Percentiles rank a stretch among this genome's conserved stretches.
These are phyloP conservation scores for Lasiodiplodia citricola DNA, from an alignment of 2,329 filamentous ascomycete genomes.

Conservation along the genomic window DNA sequence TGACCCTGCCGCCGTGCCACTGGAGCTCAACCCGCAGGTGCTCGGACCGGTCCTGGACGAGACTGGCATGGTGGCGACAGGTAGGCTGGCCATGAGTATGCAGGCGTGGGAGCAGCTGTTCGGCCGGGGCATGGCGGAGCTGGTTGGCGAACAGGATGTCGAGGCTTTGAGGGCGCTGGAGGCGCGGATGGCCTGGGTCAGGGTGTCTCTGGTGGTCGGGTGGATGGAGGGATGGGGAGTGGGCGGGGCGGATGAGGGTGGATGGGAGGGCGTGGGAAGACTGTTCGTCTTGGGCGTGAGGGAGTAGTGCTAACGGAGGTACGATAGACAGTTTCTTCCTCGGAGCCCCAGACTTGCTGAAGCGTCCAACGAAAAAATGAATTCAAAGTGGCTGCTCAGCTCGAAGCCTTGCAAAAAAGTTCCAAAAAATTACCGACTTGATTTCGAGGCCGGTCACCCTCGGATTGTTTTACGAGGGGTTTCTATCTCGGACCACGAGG, in stretches of 20 bases:
- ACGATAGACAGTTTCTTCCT: no score
- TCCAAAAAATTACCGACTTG: no score
- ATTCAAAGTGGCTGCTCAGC: no score
- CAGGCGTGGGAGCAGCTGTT: constrained; percentile 60
- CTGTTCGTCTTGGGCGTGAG: no score
- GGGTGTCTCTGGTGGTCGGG: constrained; percentile 62
- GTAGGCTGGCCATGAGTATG: constrained; percentile 61
- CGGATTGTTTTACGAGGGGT: no score
- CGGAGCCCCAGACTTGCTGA: no score
- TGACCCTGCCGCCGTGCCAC: background rate
- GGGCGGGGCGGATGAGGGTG: background rate
- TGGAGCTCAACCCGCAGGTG: constrained; percentile 51
- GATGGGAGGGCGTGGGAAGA: no score
- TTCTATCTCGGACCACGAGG: no score
- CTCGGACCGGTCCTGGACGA: constrained; percentile 58
- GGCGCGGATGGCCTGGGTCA: constrained; percentile 57
- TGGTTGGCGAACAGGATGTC: constrained; percentile 44
- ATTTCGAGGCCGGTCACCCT: no score
- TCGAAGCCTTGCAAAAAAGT: no score
- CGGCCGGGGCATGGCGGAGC: constrained; percentile 50
- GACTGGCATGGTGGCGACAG: constrained; percentile 57
- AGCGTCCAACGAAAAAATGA: no score
- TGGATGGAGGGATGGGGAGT: constrained; percentile 31
- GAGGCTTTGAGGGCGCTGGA: constrained; percentile 57
- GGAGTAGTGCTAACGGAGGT: no score